Base-by-base conservation (phyloP, 805 yeast genomes). In the Yarrowia sp. region DNA sequence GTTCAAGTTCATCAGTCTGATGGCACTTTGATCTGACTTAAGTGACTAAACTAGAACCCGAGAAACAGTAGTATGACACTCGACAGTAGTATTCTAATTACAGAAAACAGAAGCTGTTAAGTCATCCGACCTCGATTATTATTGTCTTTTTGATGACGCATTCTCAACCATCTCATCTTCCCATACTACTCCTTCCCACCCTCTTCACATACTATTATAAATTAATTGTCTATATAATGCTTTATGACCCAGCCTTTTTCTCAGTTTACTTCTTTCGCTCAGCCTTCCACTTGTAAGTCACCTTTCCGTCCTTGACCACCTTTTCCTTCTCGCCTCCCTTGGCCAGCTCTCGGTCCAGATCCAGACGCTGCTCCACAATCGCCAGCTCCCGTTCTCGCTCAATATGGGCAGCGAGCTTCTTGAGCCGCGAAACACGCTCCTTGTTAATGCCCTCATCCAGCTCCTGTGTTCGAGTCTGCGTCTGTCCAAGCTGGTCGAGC, bases 301-400 rank as follows among this genome's bases (percentile, higher is more conserved):
- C 85, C 69, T 85, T 84, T 4, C 98, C 98, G 42, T 86, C 83
- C 15, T 83, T 80, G 2, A 84, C 82, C 5, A 89, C 77, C 81
- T 92, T 92, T 84, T 89, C 90, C 80, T 90, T 91, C 70, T 87
- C 86, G 0, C 98, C 98, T 72, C 88, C 89, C 77, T 91, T 91
- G 97, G 94, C 92, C 68, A 92, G 83, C 75, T 93, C 97, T 71
- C 90, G 86, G 74, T 92, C 96, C 69, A 85, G 74, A 69, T 89
- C 90, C 87, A 93, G 87, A 74, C 87, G 85, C 50, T 83, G 83
- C 74, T 91, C 89, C 16, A 94, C 90, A 64, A 84, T 84, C 64
- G 82, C 81, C 72, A 94, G 82, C 77, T 92, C 86, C 67, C 82
- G 79, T 71, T 87, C 90, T 73, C 97, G 85, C 72, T 89, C 88